Evolutionary conservation across 2,329 filamentous ascomycete species (phyloP).

Genomic region (Intubia oerlemansii): DNA sequence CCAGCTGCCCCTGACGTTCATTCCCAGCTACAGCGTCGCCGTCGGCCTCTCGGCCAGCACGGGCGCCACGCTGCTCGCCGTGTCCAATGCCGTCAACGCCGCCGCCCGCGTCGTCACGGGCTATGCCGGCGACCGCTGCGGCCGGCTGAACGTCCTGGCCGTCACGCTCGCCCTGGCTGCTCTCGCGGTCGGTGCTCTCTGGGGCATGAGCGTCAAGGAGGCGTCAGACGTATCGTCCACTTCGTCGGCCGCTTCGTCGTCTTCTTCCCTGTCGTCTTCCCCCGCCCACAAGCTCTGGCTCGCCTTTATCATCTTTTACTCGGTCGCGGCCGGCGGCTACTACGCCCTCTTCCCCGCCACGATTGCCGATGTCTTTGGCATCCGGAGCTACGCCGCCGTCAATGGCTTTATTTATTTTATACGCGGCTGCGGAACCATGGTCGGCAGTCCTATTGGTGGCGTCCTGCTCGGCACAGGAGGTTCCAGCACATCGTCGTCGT

Average conservation of each 20-base stretch:
- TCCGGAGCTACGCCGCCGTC: conserved; percentile 23
- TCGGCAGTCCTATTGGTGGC: conserved; percentile 22
- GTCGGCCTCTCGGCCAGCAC: conserved; percentile 19
- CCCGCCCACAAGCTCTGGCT: conserved; percentile 6
- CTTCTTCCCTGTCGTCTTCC: not conserved
- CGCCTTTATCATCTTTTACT: conserved; percentile 19
- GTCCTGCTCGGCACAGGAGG: conserved; percentile 15
- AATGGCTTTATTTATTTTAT: conserved; percentile 25
- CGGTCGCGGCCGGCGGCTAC: conserved; percentile 21
- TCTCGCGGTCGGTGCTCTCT: conserved; percentile 6
- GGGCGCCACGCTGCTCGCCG: conserved; percentile 21
- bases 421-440: conserved; percentile 20
- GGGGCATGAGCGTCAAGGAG: conserved; percentile 6
- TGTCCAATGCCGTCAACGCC: conserved; percentile 23
- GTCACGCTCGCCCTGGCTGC: conserved; percentile 4
- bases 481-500: not conserved
- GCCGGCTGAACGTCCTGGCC: conserved; percentile 24
- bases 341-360: conserved; percentile 23
- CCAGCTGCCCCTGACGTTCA: conserved; percentile 23
- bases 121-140: conserved; percentile 22
- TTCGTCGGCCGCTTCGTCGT: not conserved
- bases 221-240: no score
- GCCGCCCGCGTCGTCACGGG: conserved; percentile 21
- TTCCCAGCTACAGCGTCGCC: conserved; percentile 22
- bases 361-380: conserved; percentile 25